Conservation (phyloP, 169 alveolate species). For the Babesia gibsoni region DNA sequence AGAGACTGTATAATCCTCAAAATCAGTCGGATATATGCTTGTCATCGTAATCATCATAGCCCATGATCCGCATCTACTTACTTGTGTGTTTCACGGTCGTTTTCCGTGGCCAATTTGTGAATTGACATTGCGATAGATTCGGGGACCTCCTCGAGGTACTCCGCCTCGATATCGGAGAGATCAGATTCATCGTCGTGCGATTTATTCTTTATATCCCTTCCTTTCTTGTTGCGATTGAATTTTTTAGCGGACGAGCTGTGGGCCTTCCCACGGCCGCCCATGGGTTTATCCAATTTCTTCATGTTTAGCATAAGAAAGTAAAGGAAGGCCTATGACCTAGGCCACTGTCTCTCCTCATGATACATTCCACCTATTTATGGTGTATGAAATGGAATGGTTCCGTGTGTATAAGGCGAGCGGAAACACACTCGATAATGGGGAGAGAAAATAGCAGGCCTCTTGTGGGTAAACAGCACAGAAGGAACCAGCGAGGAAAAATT, state of each 20-base stretch:
- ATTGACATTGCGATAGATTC: slow-evolving; percentile 32
- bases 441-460: too few relatives aligned
- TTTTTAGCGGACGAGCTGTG: slow-evolving; percentile 6
- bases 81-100: slow-evolving; percentile 38
- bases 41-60: slow-evolving; percentile 46
- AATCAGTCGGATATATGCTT: slow-evolving; percentile 46
- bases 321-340: too few relatives aligned
- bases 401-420: too few relatives aligned
- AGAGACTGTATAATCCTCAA: slow-evolving; percentile 27
- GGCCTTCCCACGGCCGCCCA: slow-evolving; percentile 23
- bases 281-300: too few relatives aligned
- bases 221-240: slow-evolving; percentile 22
- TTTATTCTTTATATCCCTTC: slow-evolving; percentile 7
- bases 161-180: slow-evolving; percentile 61
- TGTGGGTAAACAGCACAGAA: too few relatives aligned
- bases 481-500: too few relatives aligned
- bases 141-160: slow-evolving; percentile 59
- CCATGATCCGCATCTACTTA: slow-evolving; percentile 6
- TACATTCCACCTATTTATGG: too few relatives aligned
- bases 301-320: too few relatives aligned
- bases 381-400: too few relatives aligned
- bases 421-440: too few relatives aligned
- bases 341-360: too few relatives aligned
- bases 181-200: slow-evolving; percentile 36
- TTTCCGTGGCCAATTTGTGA: slow-evolving; percentile 40